Evolutionary conservation across 78 protist species (phyloP).

Genomic region (Bodo saltans): DNA sequence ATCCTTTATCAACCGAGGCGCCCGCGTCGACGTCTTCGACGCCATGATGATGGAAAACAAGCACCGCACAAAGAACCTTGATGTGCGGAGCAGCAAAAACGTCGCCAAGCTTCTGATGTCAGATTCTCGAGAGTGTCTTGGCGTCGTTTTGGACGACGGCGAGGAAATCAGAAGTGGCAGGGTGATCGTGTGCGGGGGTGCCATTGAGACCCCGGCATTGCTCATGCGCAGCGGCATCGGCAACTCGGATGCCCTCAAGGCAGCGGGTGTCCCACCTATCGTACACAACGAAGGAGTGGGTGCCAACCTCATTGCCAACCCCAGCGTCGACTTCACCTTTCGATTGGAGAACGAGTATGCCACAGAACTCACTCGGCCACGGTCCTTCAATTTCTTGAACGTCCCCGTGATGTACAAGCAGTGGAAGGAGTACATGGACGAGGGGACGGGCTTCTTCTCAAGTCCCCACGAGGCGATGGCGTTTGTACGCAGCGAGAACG

Average conservation of each 20-base stretch:
- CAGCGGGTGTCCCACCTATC: not conserved
- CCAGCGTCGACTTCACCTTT: not conserved
- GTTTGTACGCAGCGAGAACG: not conserved
- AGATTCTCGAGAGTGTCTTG: not conserved
- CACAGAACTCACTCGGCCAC: not conserved
- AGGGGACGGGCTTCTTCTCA: not conserved
- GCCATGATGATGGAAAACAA: not conserved
- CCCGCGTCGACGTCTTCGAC: not conserved
- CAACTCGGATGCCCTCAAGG: not conserved
- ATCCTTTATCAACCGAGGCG: not conserved
- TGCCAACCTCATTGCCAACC: not conserved
- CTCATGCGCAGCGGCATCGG: not conserved
- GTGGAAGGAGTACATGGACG: not conserved
- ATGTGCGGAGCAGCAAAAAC: not conserved
- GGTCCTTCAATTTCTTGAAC: not conserved
- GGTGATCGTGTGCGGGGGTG: not conserved
- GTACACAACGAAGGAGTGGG: not conserved
- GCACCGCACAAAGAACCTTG: not conserved
- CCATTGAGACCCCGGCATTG: not conserved
- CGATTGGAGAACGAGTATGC: no score
- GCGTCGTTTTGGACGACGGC: not conserved
- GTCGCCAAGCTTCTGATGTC: not conserved
- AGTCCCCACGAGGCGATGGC: not conserved
- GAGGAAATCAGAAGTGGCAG: no score
- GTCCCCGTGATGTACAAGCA: not conserved